Conservation (phyloP, 768 basidiomycete genomes). For the Galerina sulciceps region DNA sequence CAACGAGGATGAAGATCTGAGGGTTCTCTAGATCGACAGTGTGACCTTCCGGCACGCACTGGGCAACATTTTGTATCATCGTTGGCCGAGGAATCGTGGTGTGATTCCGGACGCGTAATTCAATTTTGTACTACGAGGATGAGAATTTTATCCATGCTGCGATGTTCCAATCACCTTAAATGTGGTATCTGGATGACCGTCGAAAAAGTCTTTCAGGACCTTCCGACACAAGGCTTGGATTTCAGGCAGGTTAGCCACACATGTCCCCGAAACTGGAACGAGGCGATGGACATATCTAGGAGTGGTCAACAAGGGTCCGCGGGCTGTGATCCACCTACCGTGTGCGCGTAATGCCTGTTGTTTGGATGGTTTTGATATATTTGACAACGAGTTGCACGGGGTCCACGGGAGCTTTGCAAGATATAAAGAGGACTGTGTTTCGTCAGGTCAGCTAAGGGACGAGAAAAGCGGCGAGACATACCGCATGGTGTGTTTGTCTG, state of each 20-base stretch:
- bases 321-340: conserved; percentile 42
- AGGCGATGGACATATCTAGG: conserved; percentile 71
- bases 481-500: conserved; percentile 83
- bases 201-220: conserved; percentile 57
- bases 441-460: conserved; percentile 1
- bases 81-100: conserved; percentile 62
- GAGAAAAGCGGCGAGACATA: conserved; percentile 31
- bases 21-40: conserved; percentile 71
- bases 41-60: conserved; percentile 70
- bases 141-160: neutral
- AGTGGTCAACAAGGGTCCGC: neutral
- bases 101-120: conserved; percentile 77
- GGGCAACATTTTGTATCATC: conserved; percentile 71
- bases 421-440: conserved; percentile 73
- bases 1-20: conserved; percentile 75
- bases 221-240: conserved; percentile 65
- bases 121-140: conserved; percentile 74
- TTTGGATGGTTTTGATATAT: conserved; percentile 64
- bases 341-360: conserved; percentile 67
- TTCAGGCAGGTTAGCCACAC: conserved; percentile 70
- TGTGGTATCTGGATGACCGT: conserved; percentile 42
- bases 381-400: conserved; percentile 71
- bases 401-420: conserved; percentile 78
- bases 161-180: conserved; percentile 49
- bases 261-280: conserved; percentile 70